Evolutionary conservation across 306 rosid species (phyloP), one percentile per base, ranked within the genome.

Genomic region (Macrotyloma uniflorum): DNA sequence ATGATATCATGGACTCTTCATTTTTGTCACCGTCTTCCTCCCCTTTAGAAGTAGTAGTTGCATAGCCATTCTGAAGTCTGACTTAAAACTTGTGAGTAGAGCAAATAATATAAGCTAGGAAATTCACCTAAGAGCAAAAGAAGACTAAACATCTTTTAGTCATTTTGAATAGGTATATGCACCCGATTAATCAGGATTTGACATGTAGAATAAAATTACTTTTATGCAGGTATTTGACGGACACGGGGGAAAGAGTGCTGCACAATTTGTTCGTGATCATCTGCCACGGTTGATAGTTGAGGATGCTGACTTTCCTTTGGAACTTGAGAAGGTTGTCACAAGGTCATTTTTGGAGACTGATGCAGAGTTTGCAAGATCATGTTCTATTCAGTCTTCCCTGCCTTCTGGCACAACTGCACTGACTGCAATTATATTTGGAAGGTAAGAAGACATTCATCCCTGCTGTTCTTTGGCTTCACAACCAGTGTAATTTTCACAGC

Each of bases 391-490:
- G 62, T 76, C 96, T 70, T 84, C 96, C 62, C 77, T 72, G 19
- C 87, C 97, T 73, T 95, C 99, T 70, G 98, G 99, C 75, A 96
- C 99, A 72, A 96, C 99, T 75, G 99, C 91, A 23, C 90, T 96
- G 0, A 90, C 97, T 55, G 99, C 99, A 58, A 96, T 93, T 86
- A 87, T 96, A 79, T 93, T 90, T 62, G 96, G 98, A 82, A 91
- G 99, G 98, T 89, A 43, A 81, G 69, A 35, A 46, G 79, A 65
- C 36, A 46, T 45, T 66, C 58, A 32, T 65, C 23, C 76, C 55
- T 19, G 19, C 22, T 71, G 45, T 61, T 28, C 42, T 40, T 75
- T 23, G 76, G 67, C 61, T 7, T 43, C 12, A 24, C 36, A 28
- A 28, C 19, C 8, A 19, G 42, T 9, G 57, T 32, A 49, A 67